A percentile compares a stretch with the other conserved stretches of the same genome.
Conservation (phyloP, 1,139 yeast species). For the Pneumocystis oryctolagi region DNA sequence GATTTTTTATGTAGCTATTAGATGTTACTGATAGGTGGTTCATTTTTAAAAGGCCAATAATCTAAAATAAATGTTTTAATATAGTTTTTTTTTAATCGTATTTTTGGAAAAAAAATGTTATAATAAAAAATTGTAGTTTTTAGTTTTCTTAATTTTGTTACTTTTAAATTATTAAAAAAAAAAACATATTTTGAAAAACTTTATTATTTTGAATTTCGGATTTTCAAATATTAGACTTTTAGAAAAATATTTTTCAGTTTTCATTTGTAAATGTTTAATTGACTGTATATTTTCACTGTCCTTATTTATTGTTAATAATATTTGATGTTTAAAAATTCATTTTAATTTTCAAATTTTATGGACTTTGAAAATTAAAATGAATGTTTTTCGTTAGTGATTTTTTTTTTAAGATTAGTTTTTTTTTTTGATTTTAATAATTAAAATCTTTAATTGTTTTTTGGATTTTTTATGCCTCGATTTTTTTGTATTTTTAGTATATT, state of each 20-base stretch:
- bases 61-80: background rate
- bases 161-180: no score
- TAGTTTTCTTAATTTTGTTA: no score
- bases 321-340: conserved; percentile 23
- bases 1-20: conserved; percentile 83
- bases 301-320: conserved; percentile 28
- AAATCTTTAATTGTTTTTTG: conserved; percentile 40
- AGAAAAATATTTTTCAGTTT: no score
- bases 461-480: background rate
- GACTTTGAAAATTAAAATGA: conserved; percentile 19
- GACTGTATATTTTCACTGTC: conserved; percentile 3
- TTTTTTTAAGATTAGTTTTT: conserved; percentile 58
- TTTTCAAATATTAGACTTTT: no score
- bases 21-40: conserved; percentile 26
- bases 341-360: conserved; percentile 20
- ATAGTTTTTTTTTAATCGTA: no score
- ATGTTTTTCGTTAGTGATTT: conserved; percentile 17
- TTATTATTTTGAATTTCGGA: no score
- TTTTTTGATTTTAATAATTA: no score
- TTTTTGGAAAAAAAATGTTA: no score
- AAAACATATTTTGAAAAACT: no score
- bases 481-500: no score
- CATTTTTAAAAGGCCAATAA: background rate
- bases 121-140: no score
- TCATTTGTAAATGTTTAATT: no score